Evolutionary conservation across 2,329 filamentous ascomycete genomes (phyloP), one percentile per base, ranked within the genome.

Genomic region (Trichophyton equinum): DNA sequence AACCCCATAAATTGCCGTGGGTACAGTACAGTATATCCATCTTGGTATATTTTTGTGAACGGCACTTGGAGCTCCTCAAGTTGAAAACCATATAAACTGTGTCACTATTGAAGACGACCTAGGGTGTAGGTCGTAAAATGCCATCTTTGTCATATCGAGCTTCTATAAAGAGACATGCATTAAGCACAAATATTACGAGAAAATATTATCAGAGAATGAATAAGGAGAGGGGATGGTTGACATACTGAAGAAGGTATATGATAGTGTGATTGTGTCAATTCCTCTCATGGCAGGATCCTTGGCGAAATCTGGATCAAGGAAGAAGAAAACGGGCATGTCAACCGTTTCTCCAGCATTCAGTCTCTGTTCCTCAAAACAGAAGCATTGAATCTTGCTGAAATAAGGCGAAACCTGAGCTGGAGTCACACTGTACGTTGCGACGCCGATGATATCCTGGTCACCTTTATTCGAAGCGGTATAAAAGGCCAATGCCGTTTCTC

Each of bases 301-400:
- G 62, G 92, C 81, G 77, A 99, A 86, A 71, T 97, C 94, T 0
- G 94, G 94, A 71, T 99, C 94, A 66, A 99, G 88, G 75, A 97
- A 99, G 77, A 99, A 99, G 75, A 99, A 99, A 0, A 99, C 95
- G 0, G 94, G 95, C 95, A 99, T 99, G 74, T 99, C 94, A 60
- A 99, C 94, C 51, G 91, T 94, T 80, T 99, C 95, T 51, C 92
- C 91, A 4, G 91, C 91, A 71, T 94, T 92, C 66, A 99, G 76
- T 64, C 95, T 82, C 80, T 99, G 94, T 73, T 91, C 92, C 77
- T 99, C 94, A 69, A 99, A 99, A 75, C 94, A 99, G 75, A 99
- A 99, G 72, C 94, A 99, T 75, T 99, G 94, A 53, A 99, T 99
- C 82, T 99, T 99, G 82, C 89, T 95, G 72, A 99, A 99, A 74